Conservation (phyloP, 768 basidiomycete genomes). For the Suillus hirtellus region DNA sequence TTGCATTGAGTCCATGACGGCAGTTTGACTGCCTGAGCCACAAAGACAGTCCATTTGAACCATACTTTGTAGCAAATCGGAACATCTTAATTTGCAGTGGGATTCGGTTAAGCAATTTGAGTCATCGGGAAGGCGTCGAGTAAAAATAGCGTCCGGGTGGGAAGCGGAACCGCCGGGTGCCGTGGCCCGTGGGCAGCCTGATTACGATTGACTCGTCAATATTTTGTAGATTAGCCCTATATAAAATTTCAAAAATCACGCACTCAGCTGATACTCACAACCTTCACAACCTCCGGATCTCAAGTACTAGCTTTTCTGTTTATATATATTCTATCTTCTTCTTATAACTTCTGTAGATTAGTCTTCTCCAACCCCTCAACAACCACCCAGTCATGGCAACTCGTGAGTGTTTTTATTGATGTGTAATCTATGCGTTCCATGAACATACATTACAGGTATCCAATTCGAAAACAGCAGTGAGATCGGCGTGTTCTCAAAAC, state of each 20-base stretch:
- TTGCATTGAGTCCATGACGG: slow-evolving; percentile 3
- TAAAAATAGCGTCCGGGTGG: neutral
- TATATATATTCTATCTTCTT: neutral
- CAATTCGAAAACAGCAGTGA: slow-evolving; percentile 96
- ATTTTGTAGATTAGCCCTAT: neutral
- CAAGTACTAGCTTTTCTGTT: slow-evolving; percentile 7
- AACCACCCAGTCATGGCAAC: slow-evolving; percentile 53
- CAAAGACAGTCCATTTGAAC: slow-evolving; percentile 6
- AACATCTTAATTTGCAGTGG: slow-evolving; percentile 5
- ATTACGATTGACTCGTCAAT: slow-evolving; percentile 8
- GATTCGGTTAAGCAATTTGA: neutral
- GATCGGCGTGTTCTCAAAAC: slow-evolving; percentile 94
- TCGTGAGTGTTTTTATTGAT: slow-evolving; percentile 44
- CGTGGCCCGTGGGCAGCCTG: neutral
- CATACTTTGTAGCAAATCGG: slow-evolving; percentile 8
- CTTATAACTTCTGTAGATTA: neutral
- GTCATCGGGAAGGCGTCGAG: neutral
- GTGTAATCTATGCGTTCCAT: slow-evolving; percentile 10
- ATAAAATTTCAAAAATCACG: neutral
- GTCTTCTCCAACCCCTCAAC: slow-evolving; percentile 11
- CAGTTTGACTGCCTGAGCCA: slow-evolving; percentile 14
- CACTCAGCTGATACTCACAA: neutral
- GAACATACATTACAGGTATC: slow-evolving; percentile 53
- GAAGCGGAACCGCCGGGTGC: slow-evolving; percentile 6
- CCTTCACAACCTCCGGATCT: neutral